These are phyloP conservation scores for Gloeopeniophorella convolvens DNA, from an alignment of 768 basidiomycete species.

Conservation along the genomic window DNA sequence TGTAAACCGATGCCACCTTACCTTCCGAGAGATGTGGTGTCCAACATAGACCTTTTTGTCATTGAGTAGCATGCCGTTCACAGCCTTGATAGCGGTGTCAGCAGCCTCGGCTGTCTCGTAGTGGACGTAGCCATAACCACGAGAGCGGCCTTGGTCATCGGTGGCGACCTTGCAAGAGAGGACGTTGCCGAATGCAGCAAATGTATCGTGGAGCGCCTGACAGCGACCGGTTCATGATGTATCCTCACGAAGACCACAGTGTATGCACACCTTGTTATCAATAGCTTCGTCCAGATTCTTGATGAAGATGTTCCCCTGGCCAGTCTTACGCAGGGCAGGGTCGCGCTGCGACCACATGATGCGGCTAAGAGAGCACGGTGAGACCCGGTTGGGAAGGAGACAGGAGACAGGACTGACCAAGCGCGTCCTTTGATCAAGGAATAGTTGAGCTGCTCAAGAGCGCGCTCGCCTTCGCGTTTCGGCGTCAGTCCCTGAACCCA, in stretches of 20 bases:
- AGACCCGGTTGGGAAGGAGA: not conserved
- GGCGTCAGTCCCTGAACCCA: slow-evolving; percentile 13
- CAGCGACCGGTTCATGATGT: slow-evolving; percentile 1
- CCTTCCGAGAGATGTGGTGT: slow-evolving; percentile 95
- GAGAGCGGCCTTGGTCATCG: slow-evolving; percentile 91
- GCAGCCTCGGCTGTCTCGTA: slow-evolving; percentile 98
- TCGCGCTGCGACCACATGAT: slow-evolving; percentile 99
- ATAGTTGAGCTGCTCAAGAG: slow-evolving; percentile 98
- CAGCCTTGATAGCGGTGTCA: slow-evolving; percentile 93
- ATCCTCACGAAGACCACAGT: not conserved
- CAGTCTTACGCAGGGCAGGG: slow-evolving; percentile 97
- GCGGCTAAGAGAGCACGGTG: slow-evolving; percentile 56
- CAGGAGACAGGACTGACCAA: slow-evolving; percentile 52
- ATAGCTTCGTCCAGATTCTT: slow-evolving; percentile 97
- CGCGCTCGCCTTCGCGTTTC: slow-evolving; percentile 72
- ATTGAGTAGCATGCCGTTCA: slow-evolving; percentile 98
- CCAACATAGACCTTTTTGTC: slow-evolving; percentile 99
- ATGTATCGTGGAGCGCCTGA: slow-evolving; percentile 97
- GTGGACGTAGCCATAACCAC: slow-evolving; percentile 98
- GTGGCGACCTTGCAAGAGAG: slow-evolving; percentile 98
- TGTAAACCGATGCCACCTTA: slow-evolving; percentile 24
- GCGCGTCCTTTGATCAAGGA: slow-evolving; percentile 97
- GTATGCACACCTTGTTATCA: slow-evolving; percentile 79
- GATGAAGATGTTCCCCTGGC: slow-evolving; percentile 99
- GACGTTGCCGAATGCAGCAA: slow-evolving; percentile 97